Base-by-base conservation (phyloP, 2,329 filamentous ascomycete genomes). In the Thyridium curvatum region DNA sequence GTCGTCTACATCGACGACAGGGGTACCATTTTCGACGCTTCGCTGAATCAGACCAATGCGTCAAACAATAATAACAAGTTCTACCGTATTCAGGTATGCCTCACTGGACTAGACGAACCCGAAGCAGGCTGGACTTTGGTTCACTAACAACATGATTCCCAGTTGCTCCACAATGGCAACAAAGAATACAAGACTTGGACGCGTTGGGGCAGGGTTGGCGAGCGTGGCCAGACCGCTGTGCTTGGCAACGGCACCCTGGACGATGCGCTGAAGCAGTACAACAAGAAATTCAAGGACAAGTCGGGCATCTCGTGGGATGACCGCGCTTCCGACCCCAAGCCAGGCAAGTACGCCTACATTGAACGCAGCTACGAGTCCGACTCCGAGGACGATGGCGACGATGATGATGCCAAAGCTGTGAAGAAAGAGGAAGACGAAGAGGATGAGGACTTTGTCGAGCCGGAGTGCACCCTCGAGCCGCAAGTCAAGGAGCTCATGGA, bases 41-140 rank as follows among this genome's bases (percentile, higher is more conserved):
- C 84, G 0, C 66, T 94, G 34, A 93, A 90, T 49, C 84, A 90
- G 55, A 84, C 86, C 10, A 85, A 88, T 48, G 67, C 84, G 0
- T 63, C 67, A 0, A 61, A 71, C 34, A 93, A 91, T 54, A 84
- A 85, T 59, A 91, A 93, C 59, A 93, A 93, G 49, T 91, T 90
- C 57, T 91, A 90, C 53, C 76, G 78, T 18, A 58, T 89, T 18
- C 85, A 91, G 66, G 66, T 86, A 45, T 52, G 56, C 48, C 6
- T 26, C 21, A 6, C 21, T 26, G 21, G 5, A 36, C 39, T 38
- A n/a, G n/a, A 35, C 28, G 5, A 29, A 21, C 15, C 10, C 14
- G 21, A 26, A 26, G 21, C 21, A 26, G 21, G 10, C 10, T 26
- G 21, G 21, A 26, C 21, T 26, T 6, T 26, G 21, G 3, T 10